phyloP scores from a whole-genome alignment of 2,329 filamentous ascomycete species.

The Aphanocladium album region DNA sequence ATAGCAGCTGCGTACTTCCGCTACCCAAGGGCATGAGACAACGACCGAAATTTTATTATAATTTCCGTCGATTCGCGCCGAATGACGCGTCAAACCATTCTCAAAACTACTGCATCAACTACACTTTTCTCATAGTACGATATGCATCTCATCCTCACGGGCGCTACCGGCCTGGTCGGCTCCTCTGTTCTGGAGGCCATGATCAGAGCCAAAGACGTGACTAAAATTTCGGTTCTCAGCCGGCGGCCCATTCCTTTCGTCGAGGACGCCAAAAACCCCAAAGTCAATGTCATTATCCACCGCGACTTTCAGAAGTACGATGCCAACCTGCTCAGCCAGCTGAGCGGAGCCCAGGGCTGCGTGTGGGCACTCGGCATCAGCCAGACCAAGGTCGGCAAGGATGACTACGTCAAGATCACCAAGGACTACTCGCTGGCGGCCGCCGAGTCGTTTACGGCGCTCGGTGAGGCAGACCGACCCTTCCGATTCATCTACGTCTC shows the following conservation, averaged over 20 bases:
- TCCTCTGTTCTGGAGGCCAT: slow-evolving; percentile 57
- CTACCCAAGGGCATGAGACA: not conserved
- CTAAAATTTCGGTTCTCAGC: slow-evolving; percentile 63
- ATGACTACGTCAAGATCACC: slow-evolving; percentile 66
- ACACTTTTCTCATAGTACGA: not conserved
- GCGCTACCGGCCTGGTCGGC: slow-evolving; percentile 64
- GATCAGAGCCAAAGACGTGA: slow-evolving; percentile 49
- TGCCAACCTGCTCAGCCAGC: slow-evolving; percentile 48
- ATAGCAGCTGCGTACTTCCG: not conserved
- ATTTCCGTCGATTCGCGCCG: not conserved
- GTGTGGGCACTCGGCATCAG: slow-evolving; percentile 71
- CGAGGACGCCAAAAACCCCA: slow-evolving; percentile 50
- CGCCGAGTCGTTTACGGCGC: slow-evolving; percentile 51
- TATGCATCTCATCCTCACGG: slow-evolving; percentile 63
- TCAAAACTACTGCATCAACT: no score
- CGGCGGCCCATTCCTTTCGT: slow-evolving; percentile 60
- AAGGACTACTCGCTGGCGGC: slow-evolving; percentile 60
- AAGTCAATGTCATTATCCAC: slow-evolving; percentile 63
- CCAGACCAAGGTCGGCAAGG: slow-evolving; percentile 52
- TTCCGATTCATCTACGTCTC: slow-evolving; percentile 71
- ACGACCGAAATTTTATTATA: not conserved
- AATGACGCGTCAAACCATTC: not conserved
- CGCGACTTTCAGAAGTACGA: slow-evolving; percentile 61
- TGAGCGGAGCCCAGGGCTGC: slow-evolving; percentile 61
- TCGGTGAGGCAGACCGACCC: slow-evolving; percentile 39